Conservation (phyloP, 805 yeast species). For the Torulaspora franciscae region DNA sequence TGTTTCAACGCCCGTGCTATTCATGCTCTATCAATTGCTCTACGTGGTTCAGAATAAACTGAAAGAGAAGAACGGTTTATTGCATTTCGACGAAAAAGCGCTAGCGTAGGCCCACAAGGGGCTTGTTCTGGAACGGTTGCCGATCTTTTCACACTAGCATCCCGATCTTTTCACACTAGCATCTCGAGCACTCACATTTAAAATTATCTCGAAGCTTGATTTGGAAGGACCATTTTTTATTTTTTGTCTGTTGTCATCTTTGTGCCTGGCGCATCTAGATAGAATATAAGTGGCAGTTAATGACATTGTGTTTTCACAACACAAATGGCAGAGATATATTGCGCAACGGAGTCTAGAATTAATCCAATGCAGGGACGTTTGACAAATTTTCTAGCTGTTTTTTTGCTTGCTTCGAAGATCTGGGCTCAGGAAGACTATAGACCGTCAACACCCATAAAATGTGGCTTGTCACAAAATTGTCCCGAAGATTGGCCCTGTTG, state of each 20-base stretch:
- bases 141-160: too few species aligned
- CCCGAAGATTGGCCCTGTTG: conserved; percentile 83
- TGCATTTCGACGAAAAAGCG: conserved; percentile 10
- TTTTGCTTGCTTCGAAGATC: neutral
- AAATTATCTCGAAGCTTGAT: too few species aligned
- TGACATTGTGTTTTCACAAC: neutral
- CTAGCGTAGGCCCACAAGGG: too few species aligned
- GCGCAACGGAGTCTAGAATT: neutral
- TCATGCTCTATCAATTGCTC: conserved; percentile 53
- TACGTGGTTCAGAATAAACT: conserved; percentile 56
- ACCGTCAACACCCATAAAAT: conserved; percentile 23
- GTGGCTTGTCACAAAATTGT: conserved; percentile 40
- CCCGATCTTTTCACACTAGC: too few species aligned
- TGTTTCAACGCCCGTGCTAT: conserved; percentile 55
- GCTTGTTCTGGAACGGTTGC: too few species aligned
- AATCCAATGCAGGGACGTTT: neutral
- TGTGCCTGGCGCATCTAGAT: conserved; percentile 3
- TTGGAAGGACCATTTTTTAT: neutral
- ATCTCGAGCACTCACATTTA: too few species aligned
- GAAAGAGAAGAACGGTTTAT: conserved; percentile 52
- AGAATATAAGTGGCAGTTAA: conserved; percentile 6
- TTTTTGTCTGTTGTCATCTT: neutral
- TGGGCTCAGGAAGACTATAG: conserved; percentile 21
- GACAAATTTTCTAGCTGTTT: neutral
- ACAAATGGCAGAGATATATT: neutral